Base-by-base conservation (phyloP, 306 rosid genomes). In the Ochetophila trinervis region DNA sequence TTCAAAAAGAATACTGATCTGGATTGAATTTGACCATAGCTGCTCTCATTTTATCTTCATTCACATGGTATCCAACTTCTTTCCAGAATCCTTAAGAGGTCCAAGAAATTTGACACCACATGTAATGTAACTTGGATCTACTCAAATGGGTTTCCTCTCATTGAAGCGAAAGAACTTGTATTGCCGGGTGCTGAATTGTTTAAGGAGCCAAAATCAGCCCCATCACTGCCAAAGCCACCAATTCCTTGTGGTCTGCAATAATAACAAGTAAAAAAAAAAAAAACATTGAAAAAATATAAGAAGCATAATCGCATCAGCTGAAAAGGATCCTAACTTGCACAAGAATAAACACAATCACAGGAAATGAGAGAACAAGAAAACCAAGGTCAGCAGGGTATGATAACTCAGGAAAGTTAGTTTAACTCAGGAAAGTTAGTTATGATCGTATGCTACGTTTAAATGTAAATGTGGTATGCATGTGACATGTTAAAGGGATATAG, bases 91-190 rank as follows among this genome's bases (percentile, higher is more conserved):
- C 8, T 40, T 7, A 40, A 40, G 15, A 40, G 45, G 14, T 40
- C 45, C 3, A 40, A 40, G 45, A 40, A 40, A 40, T 40, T 40
- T 12, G 45, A 40, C 8, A 40, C 45, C 45, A 12, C 45, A 40
- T 4, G 2, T 6, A 40, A 40, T 27, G 32, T 1, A 40, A 40
- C 63, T 42, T 60, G 57, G 47, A 19, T 36, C 74, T 84, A 91
- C 65, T 72, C 93, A 72, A 89, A 92, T 54, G 98, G 98, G 47
- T 92, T 89, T 63, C 82, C 76, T 70, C 88, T 75, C 52, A 16
- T 57, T 40, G 84, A 63, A 57, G 84, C 57, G 37, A 63, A 74
- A 27, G 77, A 57, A 57, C 50, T 76, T 57, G 79, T 52, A 36
- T 68, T 53, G 60, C 53, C 45, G 32, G 77, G 73, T 19, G 77